These are phyloP conservation scores for Streptanthus diversifolius DNA, from an alignment of 345 rosid genomes.

Conservation along the genomic window DNA sequence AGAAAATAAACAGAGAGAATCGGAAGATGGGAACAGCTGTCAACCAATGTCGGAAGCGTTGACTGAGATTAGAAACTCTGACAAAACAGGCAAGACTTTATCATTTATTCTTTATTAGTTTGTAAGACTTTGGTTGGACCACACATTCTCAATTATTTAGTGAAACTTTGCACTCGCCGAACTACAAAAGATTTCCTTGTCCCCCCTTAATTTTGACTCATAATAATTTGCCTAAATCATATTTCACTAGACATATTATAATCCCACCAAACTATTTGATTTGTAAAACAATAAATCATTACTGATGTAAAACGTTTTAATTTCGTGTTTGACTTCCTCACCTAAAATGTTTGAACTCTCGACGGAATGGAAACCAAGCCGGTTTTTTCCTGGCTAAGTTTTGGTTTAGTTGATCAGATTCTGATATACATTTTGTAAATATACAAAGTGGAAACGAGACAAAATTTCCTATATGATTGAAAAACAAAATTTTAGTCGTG, in stretches of 20 bases:
- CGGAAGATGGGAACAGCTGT: conserved; percentile 28
- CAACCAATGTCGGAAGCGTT: conserved; percentile 26
- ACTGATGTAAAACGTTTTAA: too few species aligned
- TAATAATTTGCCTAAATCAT: background rate
- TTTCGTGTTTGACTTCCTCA: too few species aligned
- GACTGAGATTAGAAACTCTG: conserved; percentile 22
- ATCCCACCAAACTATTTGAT: background rate
- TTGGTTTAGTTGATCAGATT: background rate
- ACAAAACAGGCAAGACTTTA: conserved; percentile 18
- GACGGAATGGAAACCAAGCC: too few species aligned
- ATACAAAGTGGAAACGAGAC: background rate
- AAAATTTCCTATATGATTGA: background rate
- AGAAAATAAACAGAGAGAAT: background rate
- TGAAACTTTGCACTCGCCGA: conserved; percentile 10
- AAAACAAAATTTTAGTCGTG: background rate
- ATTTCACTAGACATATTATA: background rate
- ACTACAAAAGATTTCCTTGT: conserved; percentile 23
- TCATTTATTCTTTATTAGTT: background rate
- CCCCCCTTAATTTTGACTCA: background rate
- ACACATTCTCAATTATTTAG: conserved; percentile 22
- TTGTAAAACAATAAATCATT: too few species aligned
- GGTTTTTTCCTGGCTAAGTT: background rate
- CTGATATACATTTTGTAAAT: background rate
- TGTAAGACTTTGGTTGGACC: conserved; percentile 32
- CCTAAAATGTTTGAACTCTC: too few species aligned